A percentile compares a stretch with the other conserved stretches of the same genome.
Conservation (phyloP, 1,139 yeast species). For the Pichia sp. region DNA sequence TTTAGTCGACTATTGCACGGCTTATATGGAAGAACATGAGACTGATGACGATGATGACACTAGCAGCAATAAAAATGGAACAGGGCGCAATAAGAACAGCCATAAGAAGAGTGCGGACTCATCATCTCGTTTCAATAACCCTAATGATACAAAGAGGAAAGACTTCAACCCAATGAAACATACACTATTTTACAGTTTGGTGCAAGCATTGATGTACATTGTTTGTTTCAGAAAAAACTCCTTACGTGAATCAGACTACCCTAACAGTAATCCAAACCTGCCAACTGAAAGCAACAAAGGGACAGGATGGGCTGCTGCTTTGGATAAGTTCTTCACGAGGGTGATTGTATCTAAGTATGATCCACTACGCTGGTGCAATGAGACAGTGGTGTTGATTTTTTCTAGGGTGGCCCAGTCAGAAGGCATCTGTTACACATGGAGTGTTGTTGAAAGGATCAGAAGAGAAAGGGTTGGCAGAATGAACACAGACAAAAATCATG, state of each 20-base stretch:
- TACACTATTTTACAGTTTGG: slow-evolving; percentile 77
- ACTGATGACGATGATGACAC: slow-evolving; percentile 55
- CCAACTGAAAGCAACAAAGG: background rate
- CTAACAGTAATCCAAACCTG: background rate
- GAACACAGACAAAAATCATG: background rate
- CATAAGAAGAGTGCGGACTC: slow-evolving; percentile 31
- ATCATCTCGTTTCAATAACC: slow-evolving; percentile 3
- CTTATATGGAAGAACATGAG: slow-evolving; percentile 80
- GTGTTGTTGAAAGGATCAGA: slow-evolving; percentile 87
- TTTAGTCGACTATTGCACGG: slow-evolving; percentile 75
- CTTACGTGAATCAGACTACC: slow-evolving; percentile 36
- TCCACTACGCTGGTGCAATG: slow-evolving; percentile 90
- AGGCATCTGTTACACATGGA: slow-evolving; percentile 87
- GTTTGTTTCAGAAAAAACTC: slow-evolving; percentile 80
- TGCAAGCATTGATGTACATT: slow-evolving; percentile 85
- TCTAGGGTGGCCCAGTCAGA: slow-evolving; percentile 89
- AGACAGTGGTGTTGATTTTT: slow-evolving; percentile 88
- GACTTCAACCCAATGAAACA: slow-evolving; percentile 17
- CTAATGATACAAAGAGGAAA: background rate
- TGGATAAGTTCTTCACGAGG: slow-evolving; percentile 84
- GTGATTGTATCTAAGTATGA: slow-evolving; percentile 84
- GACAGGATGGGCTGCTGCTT: slow-evolving; percentile 66
- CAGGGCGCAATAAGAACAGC: slow-evolving; percentile 28
- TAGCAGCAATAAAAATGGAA: slow-evolving; percentile 64
- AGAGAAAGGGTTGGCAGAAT: slow-evolving; percentile 45